Evolutionary conservation across 2,329 filamentous ascomycete species (phyloP).

Genomic region (Colletotrichum lupini): DNA sequence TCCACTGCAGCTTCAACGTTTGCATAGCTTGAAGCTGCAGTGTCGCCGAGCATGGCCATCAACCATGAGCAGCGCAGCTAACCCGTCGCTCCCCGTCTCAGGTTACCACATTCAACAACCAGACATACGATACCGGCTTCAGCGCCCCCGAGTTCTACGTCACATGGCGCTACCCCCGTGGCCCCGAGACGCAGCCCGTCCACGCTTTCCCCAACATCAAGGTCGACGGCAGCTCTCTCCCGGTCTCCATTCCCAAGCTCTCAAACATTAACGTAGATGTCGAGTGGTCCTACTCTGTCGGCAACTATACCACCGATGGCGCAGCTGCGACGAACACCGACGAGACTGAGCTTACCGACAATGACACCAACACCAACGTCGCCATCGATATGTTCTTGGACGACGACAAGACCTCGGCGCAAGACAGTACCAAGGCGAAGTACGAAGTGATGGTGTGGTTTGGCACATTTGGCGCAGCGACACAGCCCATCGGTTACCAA

Average conservation of each 20-base stretch:
- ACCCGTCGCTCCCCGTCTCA: slow-evolving; percentile 37
- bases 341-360: slow-evolving; percentile 44
- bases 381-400: slow-evolving; percentile 70
- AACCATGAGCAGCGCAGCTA: not conserved
- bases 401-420: slow-evolving; percentile 50
- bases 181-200: slow-evolving; percentile 55
- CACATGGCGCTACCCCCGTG: slow-evolving; percentile 63
- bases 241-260: slow-evolving; percentile 52
- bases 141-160: slow-evolving; percentile 61
- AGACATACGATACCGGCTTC: slow-evolving; percentile 57
- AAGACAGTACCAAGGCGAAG: slow-evolving; percentile 52
- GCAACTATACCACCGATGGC: slow-evolving; percentile 48
- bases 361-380: slow-evolving; percentile 64
- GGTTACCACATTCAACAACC: slow-evolving; percentile 62
- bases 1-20: not conserved
- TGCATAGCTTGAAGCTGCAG: not conserved
- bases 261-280: slow-evolving; percentile 55
- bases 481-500: slow-evolving; percentile 58
- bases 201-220: slow-evolving; percentile 67
- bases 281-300: slow-evolving; percentile 61
- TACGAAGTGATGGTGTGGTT: slow-evolving; percentile 71
- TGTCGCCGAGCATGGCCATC: not conserved
- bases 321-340: slow-evolving; percentile 44
- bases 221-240: slow-evolving; percentile 56
- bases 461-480: slow-evolving; percentile 55